These are phyloP conservation scores for Metschnikowia aberdeeniae DNA, from an alignment of 805 yeast genomes.

Conservation along the genomic window DNA sequence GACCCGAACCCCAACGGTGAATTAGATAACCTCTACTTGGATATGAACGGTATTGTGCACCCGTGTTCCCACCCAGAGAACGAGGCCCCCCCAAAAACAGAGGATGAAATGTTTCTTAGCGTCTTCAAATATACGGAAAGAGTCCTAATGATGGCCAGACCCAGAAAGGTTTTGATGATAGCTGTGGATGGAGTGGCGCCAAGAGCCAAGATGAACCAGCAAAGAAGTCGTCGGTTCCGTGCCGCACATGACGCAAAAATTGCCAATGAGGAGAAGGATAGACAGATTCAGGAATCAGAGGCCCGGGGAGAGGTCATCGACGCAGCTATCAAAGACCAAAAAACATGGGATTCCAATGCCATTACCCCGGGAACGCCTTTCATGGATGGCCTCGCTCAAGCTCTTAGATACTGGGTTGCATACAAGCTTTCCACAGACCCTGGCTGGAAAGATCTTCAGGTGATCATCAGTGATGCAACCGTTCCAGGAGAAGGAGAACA, in stretches of 20 bases:
- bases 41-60: conserved; percentile 99
- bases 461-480: conserved; percentile 89
- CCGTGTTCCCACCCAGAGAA: conserved; percentile 99
- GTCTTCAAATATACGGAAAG: conserved; percentile 90
- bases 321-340: conserved; percentile 65
- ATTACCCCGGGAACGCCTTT: conserved; percentile 99
- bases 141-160: conserved; percentile 90
- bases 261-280: conserved; percentile 67
- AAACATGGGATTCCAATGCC: conserved; percentile 91
- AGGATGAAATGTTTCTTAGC: conserved; percentile 94
- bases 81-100: conserved; percentile 92
- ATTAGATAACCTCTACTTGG: conserved; percentile 86
- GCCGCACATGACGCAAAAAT: conserved; percentile 85
- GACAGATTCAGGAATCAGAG: conserved; percentile 55
- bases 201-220: conserved; percentile 96
- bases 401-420: conserved; percentile 88
- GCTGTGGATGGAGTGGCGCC: conserved; percentile 99
- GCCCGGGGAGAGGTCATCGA: conserved; percentile 72
- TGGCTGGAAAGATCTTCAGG: conserved; percentile 87
- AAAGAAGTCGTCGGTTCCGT: conserved; percentile 87
- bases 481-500: conserved; percentile 99
- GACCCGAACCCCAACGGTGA: conserved; percentile 94
- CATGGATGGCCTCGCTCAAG: conserved; percentile 83
- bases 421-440: conserved; percentile 85
- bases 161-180: conserved; percentile 85